Evolutionary conservation across 2,329 filamentous ascomycete genomes (phyloP).

Genomic region (Venturia pyrina): DNA sequence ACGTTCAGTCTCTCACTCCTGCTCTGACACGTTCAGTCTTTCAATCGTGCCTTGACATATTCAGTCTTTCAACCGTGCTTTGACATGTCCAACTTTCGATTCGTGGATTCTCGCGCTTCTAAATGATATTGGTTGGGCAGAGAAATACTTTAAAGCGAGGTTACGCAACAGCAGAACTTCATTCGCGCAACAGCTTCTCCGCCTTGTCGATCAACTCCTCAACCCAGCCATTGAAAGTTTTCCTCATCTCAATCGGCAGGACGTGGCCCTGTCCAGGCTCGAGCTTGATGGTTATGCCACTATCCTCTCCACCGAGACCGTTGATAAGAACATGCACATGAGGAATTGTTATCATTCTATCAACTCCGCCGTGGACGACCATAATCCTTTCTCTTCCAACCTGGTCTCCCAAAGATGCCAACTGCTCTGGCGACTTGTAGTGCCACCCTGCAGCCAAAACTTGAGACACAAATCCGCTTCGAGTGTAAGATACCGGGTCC

Average conservation of each 20-base stretch:
- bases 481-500: conserved; percentile 50
- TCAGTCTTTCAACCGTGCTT: too few species aligned
- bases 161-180: too few species aligned
- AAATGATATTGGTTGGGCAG: too few species aligned
- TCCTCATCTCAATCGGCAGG: conserved; percentile 58
- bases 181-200: not conserved
- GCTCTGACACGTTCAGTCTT: too few species aligned
- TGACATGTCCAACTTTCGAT: too few species aligned
- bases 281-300: conserved; percentile 43
- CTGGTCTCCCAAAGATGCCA: conserved; percentile 53
- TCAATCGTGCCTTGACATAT: too few species aligned
- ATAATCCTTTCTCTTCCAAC: conserved; percentile 67
- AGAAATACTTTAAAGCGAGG: too few species aligned
- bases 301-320: conserved; percentile 48
- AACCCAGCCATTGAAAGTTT: conserved; percentile 58
- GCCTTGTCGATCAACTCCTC: conserved; percentile 46
- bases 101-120: too few species aligned
- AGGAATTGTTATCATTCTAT: conserved; percentile 66
- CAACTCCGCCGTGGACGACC: conserved; percentile 64
- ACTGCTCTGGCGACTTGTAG: conserved; percentile 57
- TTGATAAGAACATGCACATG: conserved; percentile 61
- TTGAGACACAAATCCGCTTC: conserved; percentile 64
- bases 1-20: too few species aligned
- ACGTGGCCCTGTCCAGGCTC: conserved; percentile 69
- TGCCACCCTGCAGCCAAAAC: conserved; percentile 72